These are phyloP conservation scores for Kwoniella sp. DNA, from an alignment of 768 basidiomycete genomes.

Conservation along the genomic window DNA sequence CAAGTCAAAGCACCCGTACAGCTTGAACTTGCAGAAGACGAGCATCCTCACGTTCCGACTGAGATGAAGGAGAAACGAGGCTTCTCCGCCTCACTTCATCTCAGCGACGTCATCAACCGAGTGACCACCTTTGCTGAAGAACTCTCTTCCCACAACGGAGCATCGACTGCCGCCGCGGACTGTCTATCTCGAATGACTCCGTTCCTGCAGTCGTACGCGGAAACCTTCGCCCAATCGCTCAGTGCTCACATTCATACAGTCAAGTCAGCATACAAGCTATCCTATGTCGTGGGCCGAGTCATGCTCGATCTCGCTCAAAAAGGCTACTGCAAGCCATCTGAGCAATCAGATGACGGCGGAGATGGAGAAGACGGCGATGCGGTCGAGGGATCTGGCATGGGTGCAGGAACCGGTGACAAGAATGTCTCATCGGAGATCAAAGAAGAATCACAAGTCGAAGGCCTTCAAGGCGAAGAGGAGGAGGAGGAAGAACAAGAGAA, in stretches of 20 bases:
- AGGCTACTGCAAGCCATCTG: slow-evolving; percentile 90
- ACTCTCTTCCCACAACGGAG: slow-evolving; percentile 40
- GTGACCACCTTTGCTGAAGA: slow-evolving; percentile 53
- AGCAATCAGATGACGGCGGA: slow-evolving; percentile 57
- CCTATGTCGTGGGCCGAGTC: slow-evolving; percentile 73
- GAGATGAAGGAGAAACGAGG: slow-evolving; percentile 19
- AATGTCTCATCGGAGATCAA: slow-evolving; percentile 93
- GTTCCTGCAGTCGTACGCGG: slow-evolving; percentile 70
- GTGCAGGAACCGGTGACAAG: slow-evolving; percentile 79
- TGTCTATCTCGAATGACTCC: slow-evolving; percentile 63
- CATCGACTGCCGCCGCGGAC: slow-evolving; percentile 11
- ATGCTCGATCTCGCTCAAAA: slow-evolving; percentile 73
- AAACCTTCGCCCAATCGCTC: slow-evolving; percentile 66
- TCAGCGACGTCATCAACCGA: slow-evolving; percentile 57
- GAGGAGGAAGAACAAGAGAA: slow-evolving; percentile 59
- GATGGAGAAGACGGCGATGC: slow-evolving; percentile 60
- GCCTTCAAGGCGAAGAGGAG: slow-evolving; percentile 65
- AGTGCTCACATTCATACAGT: slow-evolving; percentile 66
- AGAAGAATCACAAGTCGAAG: slow-evolving; percentile 95
- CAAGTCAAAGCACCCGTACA: slow-evolving; percentile 54
- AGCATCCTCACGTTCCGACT: slow-evolving; percentile 11
- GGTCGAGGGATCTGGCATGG: slow-evolving; percentile 79
- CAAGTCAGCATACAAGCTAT: slow-evolving; percentile 79
- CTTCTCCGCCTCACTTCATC: slow-evolving; percentile 16
- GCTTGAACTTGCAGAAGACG: slow-evolving; percentile 18